phyloP scores from a whole-genome alignment of 1,284 basidiomycete genomes.

The Phylloporus sp. region DNA sequence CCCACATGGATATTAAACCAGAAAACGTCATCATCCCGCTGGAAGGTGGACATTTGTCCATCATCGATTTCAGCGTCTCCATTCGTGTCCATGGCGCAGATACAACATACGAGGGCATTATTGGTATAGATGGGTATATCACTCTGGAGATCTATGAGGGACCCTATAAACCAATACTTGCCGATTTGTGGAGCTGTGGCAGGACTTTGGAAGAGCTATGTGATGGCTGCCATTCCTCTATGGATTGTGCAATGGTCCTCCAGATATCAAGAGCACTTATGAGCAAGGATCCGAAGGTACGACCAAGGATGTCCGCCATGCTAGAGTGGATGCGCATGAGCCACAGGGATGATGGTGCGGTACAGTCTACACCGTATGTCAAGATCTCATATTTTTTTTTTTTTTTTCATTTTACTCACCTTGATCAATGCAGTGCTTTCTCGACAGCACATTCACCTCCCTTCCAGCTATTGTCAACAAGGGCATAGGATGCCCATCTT shows the following conservation, averaged over 20 bases:
- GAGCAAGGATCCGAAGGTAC: not conserved
- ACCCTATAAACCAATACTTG: slow-evolving; percentile 7
- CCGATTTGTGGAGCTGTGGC: slow-evolving; percentile 11
- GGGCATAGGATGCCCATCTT: no score
- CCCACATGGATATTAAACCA: slow-evolving; percentile 11
- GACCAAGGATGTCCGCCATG: not conserved
- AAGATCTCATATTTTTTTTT: no score
- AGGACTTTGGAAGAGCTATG: slow-evolving; percentile 6
- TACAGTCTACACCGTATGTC: not conserved
- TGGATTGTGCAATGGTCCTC: not conserved
- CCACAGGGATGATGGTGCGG: not conserved
- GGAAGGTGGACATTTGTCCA: not conserved
- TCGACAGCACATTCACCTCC: no score
- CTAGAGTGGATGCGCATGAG: not conserved
- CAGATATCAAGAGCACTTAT: not conserved
- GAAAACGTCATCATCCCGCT: not conserved
- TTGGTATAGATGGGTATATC: slow-evolving; percentile 8
- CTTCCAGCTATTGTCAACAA: no score
- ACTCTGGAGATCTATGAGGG: slow-evolving; percentile 6
- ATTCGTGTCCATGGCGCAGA: not conserved
- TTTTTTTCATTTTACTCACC: no score
- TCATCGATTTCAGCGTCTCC: slow-evolving; percentile 6
- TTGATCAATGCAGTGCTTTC: no score
- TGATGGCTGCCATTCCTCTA: not conserved
- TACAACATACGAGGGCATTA: not conserved